phyloP scores from a whole-genome alignment of 495 filamentous ascomycete genomes.

The Penicillium simplicissimum region DNA sequence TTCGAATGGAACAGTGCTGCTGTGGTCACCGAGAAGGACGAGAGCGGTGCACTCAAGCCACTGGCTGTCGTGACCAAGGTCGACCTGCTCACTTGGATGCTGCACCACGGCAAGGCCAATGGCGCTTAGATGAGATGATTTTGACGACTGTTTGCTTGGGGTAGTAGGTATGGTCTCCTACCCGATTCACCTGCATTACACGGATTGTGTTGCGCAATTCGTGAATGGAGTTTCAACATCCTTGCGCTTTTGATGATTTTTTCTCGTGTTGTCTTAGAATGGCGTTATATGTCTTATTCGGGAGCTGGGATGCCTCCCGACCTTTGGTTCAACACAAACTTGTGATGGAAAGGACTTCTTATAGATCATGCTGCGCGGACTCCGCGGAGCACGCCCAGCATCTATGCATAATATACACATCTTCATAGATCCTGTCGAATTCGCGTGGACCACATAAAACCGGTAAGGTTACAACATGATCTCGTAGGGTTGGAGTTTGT shows the following conservation, averaged over 20 bases:
- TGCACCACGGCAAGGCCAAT: constrained; percentile 60
- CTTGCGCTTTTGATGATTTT: constrained; percentile 13
- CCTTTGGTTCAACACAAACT: constrained; percentile 24
- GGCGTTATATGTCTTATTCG: constrained; percentile 21
- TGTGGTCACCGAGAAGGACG: constrained; percentile 76
- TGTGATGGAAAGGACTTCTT: constrained; percentile 4
- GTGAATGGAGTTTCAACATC: constrained; percentile 29
- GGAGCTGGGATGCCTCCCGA: constrained; percentile 5
- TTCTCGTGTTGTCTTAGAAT: constrained; percentile 13
- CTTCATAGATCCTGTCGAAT: constrained; percentile 6
- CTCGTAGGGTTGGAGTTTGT: not conserved
- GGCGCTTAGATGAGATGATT: constrained; percentile 18
- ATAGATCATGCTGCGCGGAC: constrained; percentile 20
- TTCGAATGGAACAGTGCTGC: constrained; percentile 98
- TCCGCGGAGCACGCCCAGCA: constrained; percentile 3
- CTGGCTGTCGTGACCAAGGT: constrained; percentile 95
- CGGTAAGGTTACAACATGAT: not conserved
- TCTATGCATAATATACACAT: constrained; percentile 14
- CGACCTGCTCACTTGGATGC: constrained; percentile 89
- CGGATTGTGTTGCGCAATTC: constrained; percentile 3
- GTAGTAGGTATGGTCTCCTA: not conserved
- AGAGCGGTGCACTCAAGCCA: constrained; percentile 66
- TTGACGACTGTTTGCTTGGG: not conserved
- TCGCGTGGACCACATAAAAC: not conserved
- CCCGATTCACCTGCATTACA: constrained; percentile 12